Evolutionary conservation across 257 asterid species (phyloP).

Genomic region (Vinca minor): DNA sequence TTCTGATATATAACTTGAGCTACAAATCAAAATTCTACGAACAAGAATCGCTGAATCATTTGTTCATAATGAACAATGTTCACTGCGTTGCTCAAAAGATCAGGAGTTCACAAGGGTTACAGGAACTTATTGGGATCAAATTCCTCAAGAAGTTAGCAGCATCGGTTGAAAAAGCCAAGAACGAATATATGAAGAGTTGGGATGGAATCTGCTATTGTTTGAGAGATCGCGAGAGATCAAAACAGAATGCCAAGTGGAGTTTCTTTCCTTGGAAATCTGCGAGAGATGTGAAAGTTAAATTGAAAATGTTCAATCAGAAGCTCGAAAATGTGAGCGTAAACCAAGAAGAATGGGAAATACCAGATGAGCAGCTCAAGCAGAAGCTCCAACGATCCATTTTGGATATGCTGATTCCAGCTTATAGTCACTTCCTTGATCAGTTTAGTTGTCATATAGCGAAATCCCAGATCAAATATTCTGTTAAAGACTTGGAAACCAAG

Average conservation of each 20-base stretch:
- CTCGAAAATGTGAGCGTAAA: constrained; percentile 63
- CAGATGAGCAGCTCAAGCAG: constrained; percentile 66
- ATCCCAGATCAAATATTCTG: constrained; percentile 57
- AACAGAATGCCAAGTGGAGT: constrained; percentile 45
- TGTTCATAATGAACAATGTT: constrained; percentile 77
- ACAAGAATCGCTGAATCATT: constrained; percentile 49
- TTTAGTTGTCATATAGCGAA: constrained; percentile 64
- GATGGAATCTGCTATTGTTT: constrained; percentile 52
- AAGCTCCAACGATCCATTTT: constrained; percentile 65
- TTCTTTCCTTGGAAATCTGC: constrained; percentile 58
- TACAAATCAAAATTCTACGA: constrained; percentile 55
- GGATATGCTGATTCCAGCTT: constrained; percentile 52
- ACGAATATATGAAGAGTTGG: constrained; percentile 53
- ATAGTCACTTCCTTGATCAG: constrained; percentile 56
- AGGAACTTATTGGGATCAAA: constrained; percentile 61
- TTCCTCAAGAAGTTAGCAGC: constrained; percentile 44
- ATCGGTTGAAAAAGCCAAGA: constrained; percentile 40
- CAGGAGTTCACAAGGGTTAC: constrained; percentile 50
- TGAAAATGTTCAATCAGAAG: constrained; percentile 62
- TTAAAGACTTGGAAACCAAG: constrained; percentile 62
- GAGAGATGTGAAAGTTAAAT: constrained; percentile 60
- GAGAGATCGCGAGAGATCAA: constrained; percentile 46
- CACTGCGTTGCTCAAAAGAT: constrained; percentile 62
- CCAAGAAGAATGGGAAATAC: constrained; percentile 60
- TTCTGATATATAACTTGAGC: constrained; percentile 59